These are phyloP conservation scores for Carpinus fangiana DNA, from an alignment of 306 rosid genomes.

Conservation along the genomic window DNA sequence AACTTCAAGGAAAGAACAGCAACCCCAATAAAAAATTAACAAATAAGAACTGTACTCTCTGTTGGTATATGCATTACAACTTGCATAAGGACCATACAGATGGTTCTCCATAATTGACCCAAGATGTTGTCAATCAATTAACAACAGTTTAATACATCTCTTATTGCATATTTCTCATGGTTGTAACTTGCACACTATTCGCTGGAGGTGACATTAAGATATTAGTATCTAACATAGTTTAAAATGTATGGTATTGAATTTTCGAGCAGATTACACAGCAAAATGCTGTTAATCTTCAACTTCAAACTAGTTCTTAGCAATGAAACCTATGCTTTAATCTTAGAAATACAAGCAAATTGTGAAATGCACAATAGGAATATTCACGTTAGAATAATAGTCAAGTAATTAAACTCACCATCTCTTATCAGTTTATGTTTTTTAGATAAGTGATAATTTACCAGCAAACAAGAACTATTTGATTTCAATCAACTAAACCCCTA, in stretches of 20 bases:
- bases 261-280: not conserved
- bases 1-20: not conserved
- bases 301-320: not conserved
- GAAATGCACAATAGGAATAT: no score
- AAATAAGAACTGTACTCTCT: not conserved
- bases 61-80: not conserved
- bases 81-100: not conserved
- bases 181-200: not conserved
- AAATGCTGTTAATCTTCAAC: not conserved
- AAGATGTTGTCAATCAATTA: not conserved
- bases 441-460: no score
- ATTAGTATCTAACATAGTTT: not conserved
- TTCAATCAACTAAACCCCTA: not conserved
- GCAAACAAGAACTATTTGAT: no score
- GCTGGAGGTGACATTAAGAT: conserved; percentile 12
- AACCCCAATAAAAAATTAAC: not conserved
- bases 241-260: not conserved
- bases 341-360: not conserved
- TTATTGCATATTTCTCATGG: not conserved
- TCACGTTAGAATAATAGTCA: no score
- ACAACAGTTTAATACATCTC: not conserved
- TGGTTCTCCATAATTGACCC: not conserved
- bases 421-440: no score
- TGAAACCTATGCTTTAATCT: not conserved
- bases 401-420: no score